These are phyloP conservation scores for Mycena olivaceomarginata DNA, from an alignment of 768 basidiomycete genomes.

Conservation along the genomic window DNA sequence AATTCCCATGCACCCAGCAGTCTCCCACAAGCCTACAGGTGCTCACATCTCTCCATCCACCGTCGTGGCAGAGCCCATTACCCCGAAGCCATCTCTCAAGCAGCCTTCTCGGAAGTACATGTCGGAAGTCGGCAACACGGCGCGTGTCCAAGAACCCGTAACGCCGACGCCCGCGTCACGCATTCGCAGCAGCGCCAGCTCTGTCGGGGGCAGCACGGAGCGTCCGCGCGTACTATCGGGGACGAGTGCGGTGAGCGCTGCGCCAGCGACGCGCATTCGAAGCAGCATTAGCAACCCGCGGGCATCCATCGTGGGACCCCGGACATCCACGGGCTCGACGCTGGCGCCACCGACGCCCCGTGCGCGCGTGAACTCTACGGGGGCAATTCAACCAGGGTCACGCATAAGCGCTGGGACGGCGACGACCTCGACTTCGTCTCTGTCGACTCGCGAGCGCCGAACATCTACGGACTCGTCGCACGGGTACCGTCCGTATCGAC, in stretches of 20 bases:
- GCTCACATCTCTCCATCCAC: constrained; percentile 43
- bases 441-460: constrained; percentile 39
- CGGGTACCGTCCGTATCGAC: constrained; percentile 31
- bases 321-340: constrained; percentile 23
- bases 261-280: constrained; percentile 12
- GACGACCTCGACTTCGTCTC: constrained; percentile 17
- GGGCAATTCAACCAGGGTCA: constrained; percentile 22
- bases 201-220: constrained; percentile 22
- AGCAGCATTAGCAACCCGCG: constrained; percentile 40
- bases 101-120: constrained; percentile 32
- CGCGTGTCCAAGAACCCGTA: constrained; percentile 26
- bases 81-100: constrained; percentile 13
- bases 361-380: constrained; percentile 25
- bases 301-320: constrained; percentile 21
- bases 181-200: constrained; percentile 26
- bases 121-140: constrained; percentile 44
- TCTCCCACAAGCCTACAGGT: constrained; percentile 27
- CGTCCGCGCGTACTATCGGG: constrained; percentile 29
- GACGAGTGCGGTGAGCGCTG: constrained; percentile 14
- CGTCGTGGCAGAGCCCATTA: constrained; percentile 23
- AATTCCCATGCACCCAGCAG: constrained; percentile 30
- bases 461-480: constrained; percentile 37
- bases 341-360: constrained; percentile 12
- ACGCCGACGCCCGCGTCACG: constrained; percentile 29
- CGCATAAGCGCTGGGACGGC: constrained; percentile 24